Evolutionary conservation across 768 basidiomycete genomes (phyloP), one percentile per base, ranked within the genome.

Genomic region (Boletus reticulatus): DNA sequence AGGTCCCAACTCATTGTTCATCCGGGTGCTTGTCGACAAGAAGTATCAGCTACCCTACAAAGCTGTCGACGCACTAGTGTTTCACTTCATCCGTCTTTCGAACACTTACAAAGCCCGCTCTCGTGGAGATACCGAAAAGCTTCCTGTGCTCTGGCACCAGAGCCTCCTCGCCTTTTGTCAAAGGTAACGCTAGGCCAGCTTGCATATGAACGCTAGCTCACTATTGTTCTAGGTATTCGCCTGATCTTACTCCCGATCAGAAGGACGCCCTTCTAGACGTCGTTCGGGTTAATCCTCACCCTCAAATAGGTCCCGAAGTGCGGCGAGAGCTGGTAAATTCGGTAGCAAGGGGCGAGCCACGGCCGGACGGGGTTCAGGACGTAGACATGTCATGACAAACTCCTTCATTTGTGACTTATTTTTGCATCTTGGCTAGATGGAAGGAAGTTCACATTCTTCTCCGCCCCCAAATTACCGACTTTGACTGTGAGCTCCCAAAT

Each of bases 81-180:
- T 97, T 79, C 97, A 99, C 76, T 99, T 97, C 70, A 94, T 98
- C 65, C 88, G 94, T 24, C 85, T 98, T 42, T 94, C 94, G 24
- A 96, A 97, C 70, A 87, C 86, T 14, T 90, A 92, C 74, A 92
- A 88, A 73, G 85, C 84, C 43, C 84, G 80, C 53, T 77, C 75
- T 19, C 78, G 84, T 46, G 88, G 84, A 24, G 89, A 92, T 47
- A 75, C 84, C 2, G 86, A 89, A 45, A 86, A 87, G 68, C 79
- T 98, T 31, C 96, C 97, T n/a, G 97, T 98, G 13, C 78, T 99
- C 12, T 99, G 97, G 97, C 93, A 99, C 70, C 97, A 99, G 73
- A 92, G 91, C 70, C 78, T 99, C 51, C 80, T 99, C 22, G 92
- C 95, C 4, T 98, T 98, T 69, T 85, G 84, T 38, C 97, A 99